Evolutionary conservation across 768 basidiomycete species (phyloP), one percentile per base, ranked within the genome.

Genomic region (Leucogyrophana mollusca): DNA sequence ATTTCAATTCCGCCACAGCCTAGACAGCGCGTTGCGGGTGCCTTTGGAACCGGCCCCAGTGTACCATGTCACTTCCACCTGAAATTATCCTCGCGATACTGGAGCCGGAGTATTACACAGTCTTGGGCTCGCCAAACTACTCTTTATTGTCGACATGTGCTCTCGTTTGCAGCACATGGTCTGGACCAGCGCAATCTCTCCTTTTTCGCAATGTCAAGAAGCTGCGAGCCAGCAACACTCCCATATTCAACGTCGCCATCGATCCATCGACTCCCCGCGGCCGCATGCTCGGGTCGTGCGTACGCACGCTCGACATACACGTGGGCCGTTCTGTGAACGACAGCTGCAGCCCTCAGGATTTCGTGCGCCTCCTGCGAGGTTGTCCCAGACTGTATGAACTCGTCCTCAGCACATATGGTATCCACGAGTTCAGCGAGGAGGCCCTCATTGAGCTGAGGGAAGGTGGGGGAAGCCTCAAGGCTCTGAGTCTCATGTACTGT

Each of bases 361-460:
- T 65, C 43, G 43, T 25, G n/a, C 27, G 30, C 1, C 8, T 63
- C 2, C 39, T 71, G 11, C 51, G 62, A 7, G 43, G 48, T 0
- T 71, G 70, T 32, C 62, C 55, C 14, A 49, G 54, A 6, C 46
- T 73, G 13, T 73, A 73, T 46, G 68, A 68, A 18, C 64, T 73
- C 16, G 42, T 40, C 2, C 36, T 73, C 30, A 55, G 54, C 23
- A 47, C 52, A 2, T 44, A 35, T 11, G 52, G 56, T 14, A 4
- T 71, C 1, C 64, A 68, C 48, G 54, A 59, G n/a, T 58, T 72
- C 22, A 56, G 57, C 33, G 47, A 51, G 4, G 50, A 58, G 22
- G 42, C 37, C 1, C 61, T 73, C 8, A 40, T 52, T 33, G 54
- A 56, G 6, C 55, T 71, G n/a, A 45, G 52, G 14, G 33, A 54